Evolutionary conservation across 2,329 filamentous ascomycete genomes (phyloP), one percentile per base, ranked within the genome.

Genomic region (Fusarium ramigenum): DNA sequence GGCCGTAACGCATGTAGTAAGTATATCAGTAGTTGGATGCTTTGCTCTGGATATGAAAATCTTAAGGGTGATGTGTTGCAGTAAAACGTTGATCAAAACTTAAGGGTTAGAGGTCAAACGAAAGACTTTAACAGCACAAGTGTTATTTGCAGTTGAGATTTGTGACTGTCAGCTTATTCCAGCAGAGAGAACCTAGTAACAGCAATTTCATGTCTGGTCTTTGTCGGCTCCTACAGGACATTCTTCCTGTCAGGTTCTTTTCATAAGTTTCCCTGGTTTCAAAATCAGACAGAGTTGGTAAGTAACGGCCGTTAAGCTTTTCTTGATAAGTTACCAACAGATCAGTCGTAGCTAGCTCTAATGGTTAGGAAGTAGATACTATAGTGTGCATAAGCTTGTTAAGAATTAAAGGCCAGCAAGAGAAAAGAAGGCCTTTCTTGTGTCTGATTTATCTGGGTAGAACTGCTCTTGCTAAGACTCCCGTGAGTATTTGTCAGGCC

Each of bases 201-300:
- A 7, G 92, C 92, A 15, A 94, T 81, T 74, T 93, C 90, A 78
- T 94, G 87, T 79, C 86, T 89, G 75, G 94, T 84, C 49, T 86
- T 87, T 84, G 94, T 94, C 16, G 94, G 86, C 78, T 46, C 23
- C 44, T 30, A 30, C 21, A 30, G 14, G 44, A 12, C 25, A n/a
- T 21, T 47, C 19, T 47, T 47, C 44, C 25, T 30, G 4, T 3
- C 19, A 47, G 9, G 44, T 16, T 47, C 25, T 47, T 28, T 19
- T 30, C 25, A 30, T 15, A 30, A 47, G 44, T 30, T 30, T 21
- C 25, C 44, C 19, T 11, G 3, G 44, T 30, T 19, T 47, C 44
- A 9, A n/a, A 30, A 30, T 21, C 25, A 14, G 19, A n/a, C 19
- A 47, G 25, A 21, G 25, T 16, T 30, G 44, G 10, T 30, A n/a